A percentile compares a stretch with the other conserved stretches of the same genome.
Evolutionary conservation across 78 protist genomes (phyloP).

Genomic region (Dictyostelium brefeldianum): DNA sequence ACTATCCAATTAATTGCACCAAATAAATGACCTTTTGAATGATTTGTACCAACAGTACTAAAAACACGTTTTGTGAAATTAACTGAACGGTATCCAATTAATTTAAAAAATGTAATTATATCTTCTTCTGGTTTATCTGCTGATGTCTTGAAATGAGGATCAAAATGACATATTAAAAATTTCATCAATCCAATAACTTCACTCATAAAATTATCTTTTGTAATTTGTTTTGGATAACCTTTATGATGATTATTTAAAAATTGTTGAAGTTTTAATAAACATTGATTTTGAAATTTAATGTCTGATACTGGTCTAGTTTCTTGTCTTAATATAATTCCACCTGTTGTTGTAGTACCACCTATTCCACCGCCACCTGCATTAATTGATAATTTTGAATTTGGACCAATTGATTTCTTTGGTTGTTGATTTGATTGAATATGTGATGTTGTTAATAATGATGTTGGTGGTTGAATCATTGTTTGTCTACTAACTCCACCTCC

Average conservation of each 20-base stretch:
- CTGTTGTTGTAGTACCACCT: not conserved
- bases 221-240: slow-evolving; percentile 32
- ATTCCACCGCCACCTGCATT: not conserved
- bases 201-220: slow-evolving; percentile 37
- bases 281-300: slow-evolving; percentile 45
- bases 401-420: slow-evolving; percentile 13
- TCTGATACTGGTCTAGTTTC: slow-evolving; percentile 44
- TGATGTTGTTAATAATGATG: not conserved
- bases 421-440: not conserved
- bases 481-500: not conserved
- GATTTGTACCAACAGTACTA: slow-evolving; percentile 54
- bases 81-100: slow-evolving; percentile 62
- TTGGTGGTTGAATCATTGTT: not conserved
- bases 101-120: slow-evolving; percentile 65
- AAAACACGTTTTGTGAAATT: slow-evolving; percentile 64
- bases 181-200: slow-evolving; percentile 47
- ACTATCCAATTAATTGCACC: slow-evolving; percentile 84
- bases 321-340: not conserved
- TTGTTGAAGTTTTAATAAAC: not conserved
- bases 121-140: slow-evolving; percentile 81
- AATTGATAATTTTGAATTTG: not conserved
- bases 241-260: not conserved
- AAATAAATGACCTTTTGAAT: slow-evolving; percentile 78
- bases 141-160: slow-evolving; percentile 42
- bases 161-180: slow-evolving; percentile 67